Evolutionary conservation across 2,329 filamentous ascomycete genomes (phyloP), one percentile per base, ranked within the genome.

Genomic region (Simplicillium sp.): DNA sequence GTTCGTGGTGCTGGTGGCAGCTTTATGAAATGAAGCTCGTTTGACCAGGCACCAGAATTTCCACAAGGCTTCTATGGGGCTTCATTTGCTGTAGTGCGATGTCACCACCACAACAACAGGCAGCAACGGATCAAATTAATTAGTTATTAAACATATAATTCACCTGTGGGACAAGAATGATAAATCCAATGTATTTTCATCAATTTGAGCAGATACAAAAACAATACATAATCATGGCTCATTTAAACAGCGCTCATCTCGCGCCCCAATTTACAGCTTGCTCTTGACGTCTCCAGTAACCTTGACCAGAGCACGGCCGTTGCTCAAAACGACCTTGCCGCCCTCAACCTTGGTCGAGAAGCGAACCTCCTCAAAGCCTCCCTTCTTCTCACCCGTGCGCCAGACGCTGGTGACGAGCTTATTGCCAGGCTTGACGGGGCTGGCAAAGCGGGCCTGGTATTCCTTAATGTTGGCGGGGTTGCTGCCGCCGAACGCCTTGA

Each of bases 381-480:
- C 75, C 56, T 80, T 71, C 50, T 55, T 55, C 51, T 80, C 67
- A 2, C 87, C 87, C 16, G 77, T 86, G 57, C 73, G 73, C 89
- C 89, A 96, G 38, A 85, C 85, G 56, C 86, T 80, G 6, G 81
- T 87, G 29, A 86, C 74, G 25, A 95, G 71, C 66, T 84, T 88
- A 58, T 92, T 85, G 16, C 84, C 87, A 0, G 87, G 87, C 57
- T 77, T 80, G 8, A 95, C 88, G 1, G 88, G 88, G 47, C 79
- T 83, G 11, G 87, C 87, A 58, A 95, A 95, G 34, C 88, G 73
- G 14, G 87, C 87, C 67, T 90, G 86, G 68, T 90, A 95, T 63
- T 92, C 86, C 64, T 79, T 85, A 51, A 96, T 70, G 54, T 90
- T 94, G 49, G 75, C 75, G 1, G 88, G 84, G 55, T 94, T 77